phyloP scores from a whole-genome alignment of 1,139 yeast species.

The Ogataea hybrid region DNA sequence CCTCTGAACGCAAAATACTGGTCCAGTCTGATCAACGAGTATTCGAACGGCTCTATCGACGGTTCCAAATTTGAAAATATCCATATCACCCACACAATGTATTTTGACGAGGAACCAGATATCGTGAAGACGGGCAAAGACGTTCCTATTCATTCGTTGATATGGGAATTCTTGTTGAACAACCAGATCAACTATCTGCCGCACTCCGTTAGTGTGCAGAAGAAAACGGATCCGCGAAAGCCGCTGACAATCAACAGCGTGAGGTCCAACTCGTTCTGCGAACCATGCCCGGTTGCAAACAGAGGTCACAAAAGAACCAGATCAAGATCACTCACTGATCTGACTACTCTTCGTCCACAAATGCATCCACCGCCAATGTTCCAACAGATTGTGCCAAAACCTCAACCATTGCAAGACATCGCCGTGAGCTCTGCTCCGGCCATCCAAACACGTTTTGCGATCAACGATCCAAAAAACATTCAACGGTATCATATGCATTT shows the following conservation, averaged over 20 bases:
- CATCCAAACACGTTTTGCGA: conserved; percentile 22
- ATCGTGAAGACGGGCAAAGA: conserved; percentile 13
- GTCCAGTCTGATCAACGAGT: conserved; percentile 32
- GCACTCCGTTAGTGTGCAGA: conserved; percentile 22
- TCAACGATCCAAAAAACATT: conserved; percentile 12
- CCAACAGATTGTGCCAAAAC: conserved; percentile 7
- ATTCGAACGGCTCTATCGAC: conserved; percentile 30
- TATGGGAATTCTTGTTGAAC: conserved; percentile 30
- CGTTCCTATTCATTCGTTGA: conserved; percentile 27
- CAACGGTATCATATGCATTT: conserved; percentile 19
- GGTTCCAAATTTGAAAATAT: conserved; percentile 22
- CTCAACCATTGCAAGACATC: conserved; percentile 2
- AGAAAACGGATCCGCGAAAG: conserved; percentile 3
- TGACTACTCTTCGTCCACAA: conserved; percentile 19
- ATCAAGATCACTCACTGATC: conserved; percentile 33
- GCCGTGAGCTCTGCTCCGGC: conserved; percentile 25
- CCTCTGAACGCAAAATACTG: conserved; percentile 33
- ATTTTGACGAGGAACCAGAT: conserved; percentile 28
- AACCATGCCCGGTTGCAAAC: neutral
- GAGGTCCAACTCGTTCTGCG: conserved; percentile 6
- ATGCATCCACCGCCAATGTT: conserved; percentile 11
- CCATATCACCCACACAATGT: conserved; percentile 29
- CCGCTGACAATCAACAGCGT: conserved; percentile 2
- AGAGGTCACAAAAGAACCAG: conserved; percentile 34
- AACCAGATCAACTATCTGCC: conserved; percentile 19